phyloP scores from a whole-genome alignment of 768 basidiomycete genomes.

The Termitomyces sp. region DNA sequence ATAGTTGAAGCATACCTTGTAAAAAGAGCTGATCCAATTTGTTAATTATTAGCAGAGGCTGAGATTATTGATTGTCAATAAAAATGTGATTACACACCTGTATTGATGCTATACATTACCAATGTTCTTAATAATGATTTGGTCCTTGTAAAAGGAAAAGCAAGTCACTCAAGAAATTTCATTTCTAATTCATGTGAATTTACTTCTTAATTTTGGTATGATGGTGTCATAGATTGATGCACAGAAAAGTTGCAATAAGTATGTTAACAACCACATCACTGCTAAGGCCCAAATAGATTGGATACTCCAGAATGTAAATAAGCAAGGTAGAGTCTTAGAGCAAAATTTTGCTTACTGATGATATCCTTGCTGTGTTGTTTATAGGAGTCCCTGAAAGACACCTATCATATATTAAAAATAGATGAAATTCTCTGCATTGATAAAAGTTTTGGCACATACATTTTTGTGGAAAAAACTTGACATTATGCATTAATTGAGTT shows the following conservation, averaged over 20 bases:
- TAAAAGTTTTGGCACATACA: background rate
- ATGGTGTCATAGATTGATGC: background rate
- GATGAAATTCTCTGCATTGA: too few relatives aligned
- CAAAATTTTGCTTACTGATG: background rate
- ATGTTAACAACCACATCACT: background rate
- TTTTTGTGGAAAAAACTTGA: background rate
- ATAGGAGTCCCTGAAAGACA: background rate
- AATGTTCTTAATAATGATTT: too few relatives aligned
- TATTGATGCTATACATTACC: too few relatives aligned
- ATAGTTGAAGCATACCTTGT: background rate
- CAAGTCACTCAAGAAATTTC: too few relatives aligned
- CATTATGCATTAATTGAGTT: background rate
- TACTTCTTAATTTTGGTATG: too few relatives aligned
- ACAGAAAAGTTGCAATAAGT: background rate
- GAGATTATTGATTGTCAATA: too few relatives aligned
- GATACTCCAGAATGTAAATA: background rate
- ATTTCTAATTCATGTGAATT: too few relatives aligned
- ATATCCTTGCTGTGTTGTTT: too few relatives aligned
- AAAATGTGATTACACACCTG: too few relatives aligned
- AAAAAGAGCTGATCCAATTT: background rate
- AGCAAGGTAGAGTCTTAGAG: background rate
- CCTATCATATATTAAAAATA: background rate
- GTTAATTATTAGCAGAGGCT: too few relatives aligned
- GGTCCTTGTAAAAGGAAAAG: too few relatives aligned
- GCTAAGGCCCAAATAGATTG: background rate